phyloP scores from a whole-genome alignment of 1,139 yeast species.

The Suhomyces yuchorum region DNA sequence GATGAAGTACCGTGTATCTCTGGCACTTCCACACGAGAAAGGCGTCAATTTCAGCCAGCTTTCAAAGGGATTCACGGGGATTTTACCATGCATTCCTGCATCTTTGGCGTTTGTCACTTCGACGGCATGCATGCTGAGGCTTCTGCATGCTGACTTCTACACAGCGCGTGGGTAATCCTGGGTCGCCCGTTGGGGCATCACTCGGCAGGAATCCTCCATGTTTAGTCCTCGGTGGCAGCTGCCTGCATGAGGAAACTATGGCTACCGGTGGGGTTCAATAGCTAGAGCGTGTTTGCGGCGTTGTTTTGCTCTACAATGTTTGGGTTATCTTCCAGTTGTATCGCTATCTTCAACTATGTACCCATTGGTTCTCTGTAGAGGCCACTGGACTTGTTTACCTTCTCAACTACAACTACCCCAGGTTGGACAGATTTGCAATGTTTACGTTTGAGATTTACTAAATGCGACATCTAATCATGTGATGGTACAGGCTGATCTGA shows the following conservation, averaged over 20 bases:
- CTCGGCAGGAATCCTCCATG: neutral
- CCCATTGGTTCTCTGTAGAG: neutral
- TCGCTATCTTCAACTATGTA: neutral
- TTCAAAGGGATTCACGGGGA: neutral
- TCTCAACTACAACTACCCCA: neutral
- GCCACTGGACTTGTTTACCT: neutral
- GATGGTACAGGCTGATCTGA: slow-evolving; percentile 12
- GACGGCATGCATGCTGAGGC: neutral
- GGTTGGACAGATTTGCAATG: neutral
- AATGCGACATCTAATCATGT: neutral
- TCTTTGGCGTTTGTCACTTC: neutral
- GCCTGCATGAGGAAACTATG: neutral
- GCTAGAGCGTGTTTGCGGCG: neutral
- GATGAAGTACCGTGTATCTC: too few relatives aligned
- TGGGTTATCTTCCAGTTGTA: neutral
- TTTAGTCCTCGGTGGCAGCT: neutral
- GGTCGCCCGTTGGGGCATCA: neutral
- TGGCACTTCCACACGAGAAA: too few relatives aligned
- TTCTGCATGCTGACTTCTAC: neutral
- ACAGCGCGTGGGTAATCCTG: neutral
- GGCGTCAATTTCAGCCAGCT: neutral
- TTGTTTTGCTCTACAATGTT: neutral
- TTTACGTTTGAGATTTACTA: neutral
- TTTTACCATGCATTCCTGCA: neutral
- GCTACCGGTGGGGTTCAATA: neutral